phyloP scores from a whole-genome alignment of 148 eudicot genomes.

The Arctostaphylos glauca region DNA sequence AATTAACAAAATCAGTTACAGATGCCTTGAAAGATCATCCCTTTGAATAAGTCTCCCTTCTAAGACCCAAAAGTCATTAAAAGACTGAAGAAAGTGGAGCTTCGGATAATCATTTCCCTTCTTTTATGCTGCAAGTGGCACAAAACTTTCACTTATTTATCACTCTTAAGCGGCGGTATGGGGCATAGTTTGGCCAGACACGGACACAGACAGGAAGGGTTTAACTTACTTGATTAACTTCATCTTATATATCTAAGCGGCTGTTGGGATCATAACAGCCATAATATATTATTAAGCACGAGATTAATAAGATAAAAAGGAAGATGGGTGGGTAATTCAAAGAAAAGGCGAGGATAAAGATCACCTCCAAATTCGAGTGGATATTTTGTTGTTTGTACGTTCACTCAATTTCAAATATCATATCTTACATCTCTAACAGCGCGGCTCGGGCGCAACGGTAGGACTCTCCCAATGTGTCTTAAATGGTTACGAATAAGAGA shows the following conservation, averaged over 20 bases:
- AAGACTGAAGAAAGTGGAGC: slow-evolving; percentile 13
- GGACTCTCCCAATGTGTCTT: too few relatives aligned
- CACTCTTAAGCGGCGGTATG: neutral
- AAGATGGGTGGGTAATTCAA: neutral
- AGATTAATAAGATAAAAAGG: neutral
- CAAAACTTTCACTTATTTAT: neutral
- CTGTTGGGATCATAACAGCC: neutral
- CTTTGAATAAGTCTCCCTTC: slow-evolving; percentile 1
- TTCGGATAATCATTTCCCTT: slow-evolving; percentile 12
- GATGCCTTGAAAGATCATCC: neutral
- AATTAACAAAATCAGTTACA: neutral
- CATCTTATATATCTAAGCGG: neutral
- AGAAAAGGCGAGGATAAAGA: neutral
- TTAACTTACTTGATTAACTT: neutral
- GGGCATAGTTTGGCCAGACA: neutral
- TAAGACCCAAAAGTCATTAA: neutral
- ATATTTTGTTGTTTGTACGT: neutral
- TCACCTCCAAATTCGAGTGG: neutral
- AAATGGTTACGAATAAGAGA: too few relatives aligned
- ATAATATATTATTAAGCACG: neutral
- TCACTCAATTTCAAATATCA: neutral
- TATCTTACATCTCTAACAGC: neutral
- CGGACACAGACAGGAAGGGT: neutral
- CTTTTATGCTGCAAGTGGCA: slow-evolving; percentile 17
- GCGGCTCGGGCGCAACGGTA: too few relatives aligned